A percentile compares a stretch with the other conserved stretches of the same genome.
Evolutionary conservation across 306 rosid species (phyloP).

Genomic region (Senna siamea): DNA sequence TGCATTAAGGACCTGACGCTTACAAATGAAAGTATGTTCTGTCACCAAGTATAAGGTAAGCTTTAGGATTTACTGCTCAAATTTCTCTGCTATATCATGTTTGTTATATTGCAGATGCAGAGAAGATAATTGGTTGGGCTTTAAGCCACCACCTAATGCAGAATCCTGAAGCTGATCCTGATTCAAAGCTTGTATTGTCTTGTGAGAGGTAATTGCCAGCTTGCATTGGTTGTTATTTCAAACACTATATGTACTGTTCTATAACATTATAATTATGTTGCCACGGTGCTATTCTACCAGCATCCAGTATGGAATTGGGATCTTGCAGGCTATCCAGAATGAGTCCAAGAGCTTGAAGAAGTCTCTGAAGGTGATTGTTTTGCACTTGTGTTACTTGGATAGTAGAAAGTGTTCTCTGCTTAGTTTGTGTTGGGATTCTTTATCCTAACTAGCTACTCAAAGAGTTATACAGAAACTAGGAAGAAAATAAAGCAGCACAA

Average conservation of each 20-base stretch:
- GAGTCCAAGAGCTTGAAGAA: slow-evolving; percentile 94
- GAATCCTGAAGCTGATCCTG: slow-evolving; percentile 76
- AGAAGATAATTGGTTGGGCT: slow-evolving; percentile 99
- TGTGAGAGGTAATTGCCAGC: slow-evolving; percentile 69
- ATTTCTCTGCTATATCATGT: slow-evolving; percentile 30
- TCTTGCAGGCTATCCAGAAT: slow-evolving; percentile 88
- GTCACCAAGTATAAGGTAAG: slow-evolving; percentile 5
- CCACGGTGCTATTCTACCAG: slow-evolving; percentile 66
- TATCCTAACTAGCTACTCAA: too few relatives aligned
- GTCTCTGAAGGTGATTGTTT: slow-evolving; percentile 83
- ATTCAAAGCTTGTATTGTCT: slow-evolving; percentile 72
- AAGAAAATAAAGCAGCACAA: too few relatives aligned
- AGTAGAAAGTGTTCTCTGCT: slow-evolving; percentile 21
- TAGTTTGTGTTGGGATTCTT: not conserved
- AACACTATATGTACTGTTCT: slow-evolving; percentile 38
- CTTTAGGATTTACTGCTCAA: slow-evolving; percentile 12
- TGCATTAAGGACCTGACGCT: slow-evolving; percentile 84
- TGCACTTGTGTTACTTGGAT: slow-evolving; percentile 36
- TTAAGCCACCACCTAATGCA: slow-evolving; percentile 93
- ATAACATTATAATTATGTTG: slow-evolving; percentile 44
- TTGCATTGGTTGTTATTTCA: slow-evolving; percentile 42
- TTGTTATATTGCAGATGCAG: slow-evolving; percentile 76
- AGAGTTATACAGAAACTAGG: too few relatives aligned
- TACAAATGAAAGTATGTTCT: slow-evolving; percentile 84
- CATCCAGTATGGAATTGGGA: slow-evolving; percentile 81